Conservation (phyloP, 495 filamentous ascomycete genomes). For the Penicillium steckii region DNA sequence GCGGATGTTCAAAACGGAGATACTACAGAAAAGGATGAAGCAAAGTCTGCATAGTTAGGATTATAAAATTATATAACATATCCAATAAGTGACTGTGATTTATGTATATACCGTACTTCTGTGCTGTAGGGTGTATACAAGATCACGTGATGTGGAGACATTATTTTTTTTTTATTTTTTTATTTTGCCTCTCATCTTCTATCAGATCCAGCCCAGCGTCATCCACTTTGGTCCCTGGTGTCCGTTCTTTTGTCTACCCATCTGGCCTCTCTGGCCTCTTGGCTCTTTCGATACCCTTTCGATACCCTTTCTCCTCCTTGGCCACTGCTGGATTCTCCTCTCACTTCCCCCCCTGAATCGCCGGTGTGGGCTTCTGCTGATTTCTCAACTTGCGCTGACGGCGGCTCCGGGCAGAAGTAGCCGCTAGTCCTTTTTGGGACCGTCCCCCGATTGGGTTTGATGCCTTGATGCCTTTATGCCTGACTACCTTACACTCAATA, state of each 20-base stretch:
- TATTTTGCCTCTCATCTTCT: slow-evolving; percentile 20
- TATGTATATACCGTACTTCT: neutral
- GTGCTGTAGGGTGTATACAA: slow-evolving; percentile 4
- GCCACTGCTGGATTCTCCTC: neutral
- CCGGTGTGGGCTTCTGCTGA: slow-evolving; percentile 19
- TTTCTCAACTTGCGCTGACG: slow-evolving; percentile 27
- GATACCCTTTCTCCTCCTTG: neutral
- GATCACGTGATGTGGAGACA: slow-evolving; percentile 29
- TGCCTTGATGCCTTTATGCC: slow-evolving; percentile 7
- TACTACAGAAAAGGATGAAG: slow-evolving; percentile 18
- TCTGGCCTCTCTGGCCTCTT: neutral
- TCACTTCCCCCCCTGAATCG: slow-evolving; percentile 20
- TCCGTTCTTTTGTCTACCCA: slow-evolving; percentile 9
- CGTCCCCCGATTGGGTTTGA: neutral
- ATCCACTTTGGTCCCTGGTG: slow-evolving; percentile 21
- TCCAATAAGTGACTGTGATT: too few species aligned
- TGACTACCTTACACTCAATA: slow-evolving; percentile 14
- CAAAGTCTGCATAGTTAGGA: slow-evolving; percentile 14
- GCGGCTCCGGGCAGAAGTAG: slow-evolving; percentile 25
- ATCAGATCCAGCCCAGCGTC: slow-evolving; percentile 23
- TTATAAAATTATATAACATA: too few species aligned
- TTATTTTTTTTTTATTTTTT: slow-evolving; percentile 11
- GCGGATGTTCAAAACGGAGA: slow-evolving; percentile 31
- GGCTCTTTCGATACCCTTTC: neutral
- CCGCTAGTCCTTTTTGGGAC: slow-evolving; percentile 25